Percentiles rank a stretch among this genome's conserved stretches.
Conservation (phyloP, 805 yeast genomes). For the Candida germanica region DNA sequence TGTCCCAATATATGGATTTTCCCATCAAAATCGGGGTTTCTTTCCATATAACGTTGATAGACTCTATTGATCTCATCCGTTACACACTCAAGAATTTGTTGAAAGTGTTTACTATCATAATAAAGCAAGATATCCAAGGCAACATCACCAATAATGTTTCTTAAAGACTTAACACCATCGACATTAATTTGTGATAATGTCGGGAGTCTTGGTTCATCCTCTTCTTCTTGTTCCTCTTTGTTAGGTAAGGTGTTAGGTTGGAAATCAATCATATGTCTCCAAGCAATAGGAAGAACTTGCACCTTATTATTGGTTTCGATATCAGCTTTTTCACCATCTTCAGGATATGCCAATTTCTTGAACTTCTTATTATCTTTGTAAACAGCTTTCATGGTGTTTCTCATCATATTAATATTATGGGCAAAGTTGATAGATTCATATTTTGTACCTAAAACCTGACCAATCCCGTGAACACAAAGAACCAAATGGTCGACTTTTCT, state of each 20-base stretch:
- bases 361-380: conserved; percentile 41
- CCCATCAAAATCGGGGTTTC: conserved; percentile 75
- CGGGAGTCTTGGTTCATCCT: conserved; percentile 47
- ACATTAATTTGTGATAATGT: conserved; percentile 69
- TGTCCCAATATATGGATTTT: conserved; percentile 84
- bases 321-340: conserved; percentile 13
- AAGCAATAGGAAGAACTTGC: conserved; percentile 86
- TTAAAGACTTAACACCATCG: conserved; percentile 70
- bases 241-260: conserved; percentile 40
- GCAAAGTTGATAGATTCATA: conserved; percentile 83
- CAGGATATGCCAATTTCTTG: conserved; percentile 33
- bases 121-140: conserved; percentile 78
- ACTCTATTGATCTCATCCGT: conserved; percentile 60
- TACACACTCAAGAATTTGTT: conserved; percentile 62
- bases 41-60: conserved; percentile 53
- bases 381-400: conserved; percentile 54
- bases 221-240: conserved; percentile 21
- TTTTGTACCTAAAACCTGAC: conserved; percentile 77
- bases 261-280: conserved; percentile 81
- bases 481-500: conserved; percentile 59
- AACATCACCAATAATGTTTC: conserved; percentile 83
- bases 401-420: conserved; percentile 70
- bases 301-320: conserved; percentile 51
- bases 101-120: conserved; percentile 66
- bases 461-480: conserved; percentile 93